These are phyloP conservation scores for Caryopteris hybrid DNA, from an alignment of 305 asterid species.

Conservation along the genomic window DNA sequence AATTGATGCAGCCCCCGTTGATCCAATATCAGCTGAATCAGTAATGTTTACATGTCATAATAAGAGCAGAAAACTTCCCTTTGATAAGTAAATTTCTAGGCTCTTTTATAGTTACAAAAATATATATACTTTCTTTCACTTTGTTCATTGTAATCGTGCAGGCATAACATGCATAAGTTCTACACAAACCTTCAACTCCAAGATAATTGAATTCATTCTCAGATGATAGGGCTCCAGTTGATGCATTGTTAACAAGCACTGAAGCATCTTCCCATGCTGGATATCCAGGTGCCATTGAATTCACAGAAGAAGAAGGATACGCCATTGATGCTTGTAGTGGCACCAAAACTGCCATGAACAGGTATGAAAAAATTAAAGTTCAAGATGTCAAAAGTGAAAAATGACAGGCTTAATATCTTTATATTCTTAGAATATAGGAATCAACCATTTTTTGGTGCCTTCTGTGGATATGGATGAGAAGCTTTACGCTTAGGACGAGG, in stretches of 20 bases:
- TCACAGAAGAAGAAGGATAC: constrained; percentile 53
- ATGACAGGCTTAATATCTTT: background rate
- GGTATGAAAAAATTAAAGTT: constrained; percentile 18
- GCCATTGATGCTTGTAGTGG: constrained; percentile 68
- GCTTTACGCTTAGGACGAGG: constrained; percentile 99
- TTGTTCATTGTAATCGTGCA: background rate
- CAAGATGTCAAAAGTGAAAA: constrained; percentile 14
- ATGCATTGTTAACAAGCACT: constrained; percentile 35
- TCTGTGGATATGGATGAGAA: constrained; percentile 95
- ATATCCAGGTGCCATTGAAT: constrained; percentile 57
- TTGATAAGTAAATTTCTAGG: background rate
- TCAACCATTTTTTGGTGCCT: constrained; percentile 93
- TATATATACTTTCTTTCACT: background rate
- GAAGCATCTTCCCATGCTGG: constrained; percentile 73
- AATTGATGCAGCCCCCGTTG: constrained; percentile 46
- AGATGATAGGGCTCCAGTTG: constrained; percentile 48
- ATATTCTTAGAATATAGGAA: background rate
- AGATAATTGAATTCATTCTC: constrained; percentile 57
- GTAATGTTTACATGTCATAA: constrained; percentile 36
- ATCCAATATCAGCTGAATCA: constrained; percentile 78
- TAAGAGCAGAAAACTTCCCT: constrained; percentile 28
- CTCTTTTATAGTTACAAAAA: background rate
- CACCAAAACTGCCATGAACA: constrained; percentile 40
- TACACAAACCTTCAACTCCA: constrained; percentile 61
- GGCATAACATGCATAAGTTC: constrained; percentile 13